Evolutionary conservation across 306 rosid species (phyloP).

Genomic region (Vigna mungo): DNA sequence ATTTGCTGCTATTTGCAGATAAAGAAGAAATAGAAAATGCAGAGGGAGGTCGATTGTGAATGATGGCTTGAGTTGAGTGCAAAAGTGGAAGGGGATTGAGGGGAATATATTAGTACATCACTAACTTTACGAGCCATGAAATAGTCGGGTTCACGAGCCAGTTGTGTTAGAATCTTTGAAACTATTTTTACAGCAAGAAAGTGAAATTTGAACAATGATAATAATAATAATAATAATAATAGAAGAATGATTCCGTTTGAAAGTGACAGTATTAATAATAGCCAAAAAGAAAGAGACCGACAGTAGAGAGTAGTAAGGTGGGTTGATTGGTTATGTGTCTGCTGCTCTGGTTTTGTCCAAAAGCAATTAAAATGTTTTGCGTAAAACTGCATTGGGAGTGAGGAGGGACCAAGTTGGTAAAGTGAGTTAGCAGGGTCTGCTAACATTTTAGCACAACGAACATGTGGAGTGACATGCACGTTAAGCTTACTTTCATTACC

Average conservation of each 20-base stretch:
- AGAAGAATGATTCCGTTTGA: conserved; percentile 46
- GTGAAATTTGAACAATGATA: conserved; percentile 46
- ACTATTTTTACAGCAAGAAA: conserved; percentile 41
- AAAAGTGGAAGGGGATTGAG: conserved; percentile 16
- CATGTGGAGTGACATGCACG: conserved; percentile 49
- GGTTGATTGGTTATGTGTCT: background rate
- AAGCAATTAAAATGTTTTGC: background rate
- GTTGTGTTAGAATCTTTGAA: conserved; percentile 49
- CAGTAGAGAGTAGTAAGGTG: conserved; percentile 27
- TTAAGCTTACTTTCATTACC: conserved; percentile 39
- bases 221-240: conserved; percentile 36
- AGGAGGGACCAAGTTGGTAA: conserved; percentile 36
- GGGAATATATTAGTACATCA: conserved; percentile 23
- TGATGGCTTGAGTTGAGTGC: conserved; percentile 32
- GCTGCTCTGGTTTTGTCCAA: conserved; percentile 15
- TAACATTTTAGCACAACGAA: conserved; percentile 34
- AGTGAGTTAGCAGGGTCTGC: conserved; percentile 33
- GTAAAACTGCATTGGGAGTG: background rate
- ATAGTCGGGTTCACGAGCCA: conserved; percentile 54
- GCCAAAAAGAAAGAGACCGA: conserved; percentile 7
- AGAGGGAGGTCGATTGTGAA: conserved; percentile 34
- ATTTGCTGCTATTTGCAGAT: conserved; percentile 37
- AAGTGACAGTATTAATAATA: conserved; percentile 41
- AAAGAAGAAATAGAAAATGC: conserved; percentile 13
- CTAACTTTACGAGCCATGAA: conserved; percentile 26